Percentiles rank a stretch among this genome's conserved stretches.
Conservation (phyloP, 192 early-diverging fungal species). For the Coemansia sp. region DNA sequence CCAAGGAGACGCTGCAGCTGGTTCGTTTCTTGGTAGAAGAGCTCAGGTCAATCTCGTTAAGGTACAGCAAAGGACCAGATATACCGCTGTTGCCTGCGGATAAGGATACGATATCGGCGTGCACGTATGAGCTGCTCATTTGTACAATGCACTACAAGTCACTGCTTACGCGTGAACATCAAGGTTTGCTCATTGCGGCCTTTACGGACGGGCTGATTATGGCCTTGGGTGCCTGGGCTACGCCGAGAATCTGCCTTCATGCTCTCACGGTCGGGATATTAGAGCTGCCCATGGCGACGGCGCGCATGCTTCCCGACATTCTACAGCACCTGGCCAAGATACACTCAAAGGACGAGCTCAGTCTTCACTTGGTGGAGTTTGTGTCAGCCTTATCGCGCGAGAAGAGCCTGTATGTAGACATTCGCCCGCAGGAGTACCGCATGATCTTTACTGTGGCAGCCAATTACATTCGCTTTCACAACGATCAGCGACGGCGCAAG, state of each 20-base stretch:
- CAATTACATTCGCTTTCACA: constrained; percentile 73
- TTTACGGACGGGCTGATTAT: constrained; percentile 74
- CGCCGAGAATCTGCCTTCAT: constrained; percentile 81
- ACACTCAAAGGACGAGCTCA: constrained; percentile 75
- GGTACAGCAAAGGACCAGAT: constrained; percentile 26
- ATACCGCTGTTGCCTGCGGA: constrained; percentile 20
- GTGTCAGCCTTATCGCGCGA: constrained; percentile 83
- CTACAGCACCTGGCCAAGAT: constrained; percentile 80
- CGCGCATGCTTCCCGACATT: constrained; percentile 70
- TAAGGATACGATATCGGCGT: constrained; percentile 22
- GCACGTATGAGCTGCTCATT: constrained; percentile 35
- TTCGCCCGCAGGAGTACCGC: constrained; percentile 79
- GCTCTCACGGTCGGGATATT: constrained; percentile 77
- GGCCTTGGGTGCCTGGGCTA: constrained; percentile 61
- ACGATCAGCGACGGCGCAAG: constrained; percentile 48
- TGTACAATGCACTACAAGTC: constrained; percentile 51
- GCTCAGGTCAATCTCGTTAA: constrained; percentile 34
- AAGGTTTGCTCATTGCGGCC: constrained; percentile 71
- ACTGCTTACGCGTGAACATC: constrained; percentile 66
- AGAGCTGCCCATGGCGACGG: constrained; percentile 79
- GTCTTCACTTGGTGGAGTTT: constrained; percentile 90
- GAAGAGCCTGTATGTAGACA: constrained; percentile 77
- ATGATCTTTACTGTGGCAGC: constrained; percentile 90
- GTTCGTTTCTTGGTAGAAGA: constrained; percentile 70
- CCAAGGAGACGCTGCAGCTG: constrained; percentile 57